Evolutionary conservation across 352 stramenopile species (phyloP).

Genomic region (Phytophthora multivora): DNA sequence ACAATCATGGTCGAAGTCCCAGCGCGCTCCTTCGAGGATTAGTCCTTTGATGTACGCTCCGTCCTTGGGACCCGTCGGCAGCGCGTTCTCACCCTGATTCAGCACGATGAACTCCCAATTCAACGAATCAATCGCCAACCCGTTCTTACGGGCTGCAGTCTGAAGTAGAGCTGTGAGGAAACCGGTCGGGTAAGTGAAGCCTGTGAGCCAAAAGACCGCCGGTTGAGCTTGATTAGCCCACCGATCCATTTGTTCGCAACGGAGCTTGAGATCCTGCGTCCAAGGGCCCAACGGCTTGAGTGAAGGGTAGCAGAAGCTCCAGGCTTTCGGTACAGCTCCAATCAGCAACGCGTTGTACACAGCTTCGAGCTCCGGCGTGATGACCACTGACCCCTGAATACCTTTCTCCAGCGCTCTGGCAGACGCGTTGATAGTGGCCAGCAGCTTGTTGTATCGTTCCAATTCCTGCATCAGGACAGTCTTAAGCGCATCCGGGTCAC

Average conservation of each 20-base stretch:
- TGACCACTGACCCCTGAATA: slow-evolving; percentile 94
- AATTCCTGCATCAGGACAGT: slow-evolving; percentile 95
- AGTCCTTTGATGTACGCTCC: slow-evolving; percentile 92
- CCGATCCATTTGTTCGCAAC: slow-evolving; percentile 90
- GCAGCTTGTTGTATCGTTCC: slow-evolving; percentile 93
- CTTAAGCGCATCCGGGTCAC: slow-evolving; percentile 93
- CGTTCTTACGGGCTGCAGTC: slow-evolving; percentile 94
- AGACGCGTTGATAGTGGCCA: slow-evolving; percentile 78
- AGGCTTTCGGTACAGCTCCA: slow-evolving; percentile 88
- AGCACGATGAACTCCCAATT: slow-evolving; percentile 96
- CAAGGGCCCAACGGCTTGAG: slow-evolving; percentile 94
- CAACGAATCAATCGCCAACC: slow-evolving; percentile 94
- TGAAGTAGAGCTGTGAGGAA: slow-evolving; percentile 97
- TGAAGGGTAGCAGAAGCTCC: slow-evolving; percentile 94
- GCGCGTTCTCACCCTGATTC: slow-evolving; percentile 85
- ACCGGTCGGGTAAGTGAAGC: slow-evolving; percentile 96
- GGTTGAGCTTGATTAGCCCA: slow-evolving; percentile 90
- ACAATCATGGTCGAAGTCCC: slow-evolving; percentile 92
- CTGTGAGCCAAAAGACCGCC: slow-evolving; percentile 94
- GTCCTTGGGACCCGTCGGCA: slow-evolving; percentile 85
- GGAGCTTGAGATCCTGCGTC: slow-evolving; percentile 91
- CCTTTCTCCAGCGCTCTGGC: slow-evolving; percentile 90
- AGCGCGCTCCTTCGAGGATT: slow-evolving; percentile 92
- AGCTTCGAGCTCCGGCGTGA: slow-evolving; percentile 94
- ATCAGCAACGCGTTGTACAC: slow-evolving; percentile 92